Evolutionary conservation across 352 stramenopile genomes (phyloP).

Genomic region (Pseudoperonospora humuli): DNA sequence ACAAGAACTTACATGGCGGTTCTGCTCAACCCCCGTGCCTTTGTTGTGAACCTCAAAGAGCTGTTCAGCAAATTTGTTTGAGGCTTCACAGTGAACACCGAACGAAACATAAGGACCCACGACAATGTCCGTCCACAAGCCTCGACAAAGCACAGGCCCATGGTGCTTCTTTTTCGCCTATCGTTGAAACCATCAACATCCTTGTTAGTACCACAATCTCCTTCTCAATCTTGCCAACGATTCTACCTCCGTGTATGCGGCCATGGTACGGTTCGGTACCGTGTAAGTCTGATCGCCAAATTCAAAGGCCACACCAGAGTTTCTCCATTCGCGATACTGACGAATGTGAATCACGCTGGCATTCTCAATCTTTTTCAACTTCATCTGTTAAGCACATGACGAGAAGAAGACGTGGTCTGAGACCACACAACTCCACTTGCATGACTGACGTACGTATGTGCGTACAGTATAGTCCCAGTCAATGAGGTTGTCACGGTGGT

Average conservation of each 20-base stretch:
- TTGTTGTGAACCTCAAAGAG: slow-evolving; percentile 93
- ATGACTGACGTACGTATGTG: neutral
- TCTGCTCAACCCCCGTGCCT: slow-evolving; percentile 89
- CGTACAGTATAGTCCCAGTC: slow-evolving; percentile 93
- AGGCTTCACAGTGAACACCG: slow-evolving; percentile 74
- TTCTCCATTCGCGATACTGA: slow-evolving; percentile 89
- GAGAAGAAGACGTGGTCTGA: too few species aligned
- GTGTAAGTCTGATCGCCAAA: slow-evolving; percentile 92
- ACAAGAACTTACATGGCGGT: slow-evolving; percentile 68
- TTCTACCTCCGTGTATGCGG: too few species aligned
- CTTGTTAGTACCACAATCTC: too few species aligned
- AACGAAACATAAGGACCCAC: slow-evolving; percentile 88
- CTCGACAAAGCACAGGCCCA: slow-evolving; percentile 69
- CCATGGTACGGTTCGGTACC: too few species aligned
- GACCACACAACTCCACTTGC: neutral
- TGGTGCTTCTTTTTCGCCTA: slow-evolving; percentile 67
- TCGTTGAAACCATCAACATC: too few species aligned
- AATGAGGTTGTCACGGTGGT: slow-evolving; percentile 88
- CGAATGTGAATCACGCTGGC: slow-evolving; percentile 90
- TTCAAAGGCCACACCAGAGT: slow-evolving; percentile 91
- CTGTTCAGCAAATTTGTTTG: slow-evolving; percentile 68
- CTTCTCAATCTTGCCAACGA: too few species aligned
- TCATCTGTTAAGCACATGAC: slow-evolving; percentile 63
- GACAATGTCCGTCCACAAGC: slow-evolving; percentile 90
- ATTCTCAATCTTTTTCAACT: slow-evolving; percentile 74